These are phyloP conservation scores for Brassica balearica DNA, from an alignment of 441 rosid species.

Conservation along the genomic window DNA sequence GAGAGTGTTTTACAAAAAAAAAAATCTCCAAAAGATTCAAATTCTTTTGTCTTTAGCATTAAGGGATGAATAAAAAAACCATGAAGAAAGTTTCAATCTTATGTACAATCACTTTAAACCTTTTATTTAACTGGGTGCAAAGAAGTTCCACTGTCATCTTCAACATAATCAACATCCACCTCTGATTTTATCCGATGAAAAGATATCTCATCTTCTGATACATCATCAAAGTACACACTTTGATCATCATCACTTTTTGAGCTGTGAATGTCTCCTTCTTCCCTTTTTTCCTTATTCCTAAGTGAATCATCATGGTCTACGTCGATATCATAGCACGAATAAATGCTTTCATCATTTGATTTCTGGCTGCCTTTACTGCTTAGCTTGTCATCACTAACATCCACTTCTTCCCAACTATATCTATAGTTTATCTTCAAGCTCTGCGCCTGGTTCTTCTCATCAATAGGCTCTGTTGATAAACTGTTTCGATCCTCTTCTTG, in stretches of 20 bases:
- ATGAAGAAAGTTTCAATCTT: neutral
- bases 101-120: neutral
- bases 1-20: neutral
- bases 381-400: slow-evolving; percentile 26
- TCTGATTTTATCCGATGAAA: slow-evolving; percentile 10
- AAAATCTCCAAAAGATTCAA: slow-evolving; percentile 1
- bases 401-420: slow-evolving; percentile 36
- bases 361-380: slow-evolving; percentile 44
- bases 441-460: slow-evolving; percentile 25
- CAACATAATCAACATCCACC: neutral
- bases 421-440: slow-evolving; percentile 39
- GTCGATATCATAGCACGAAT: slow-evolving; percentile 24
- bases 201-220: slow-evolving; percentile 19
- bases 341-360: slow-evolving; percentile 33
- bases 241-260: slow-evolving; percentile 37
- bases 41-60: slow-evolving; percentile 4
- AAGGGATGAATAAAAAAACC: neutral
- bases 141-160: slow-evolving; percentile 17
- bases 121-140: neutral
- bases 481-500: neutral
- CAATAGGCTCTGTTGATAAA: slow-evolving; percentile 18
- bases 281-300: slow-evolving; percentile 14
- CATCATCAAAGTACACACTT: slow-evolving; percentile 43
- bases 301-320: slow-evolving; percentile 24
- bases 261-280: slow-evolving; percentile 13